phyloP scores from a whole-genome alignment of 129 eudicot species.

The Escallonia herrerae region DNA sequence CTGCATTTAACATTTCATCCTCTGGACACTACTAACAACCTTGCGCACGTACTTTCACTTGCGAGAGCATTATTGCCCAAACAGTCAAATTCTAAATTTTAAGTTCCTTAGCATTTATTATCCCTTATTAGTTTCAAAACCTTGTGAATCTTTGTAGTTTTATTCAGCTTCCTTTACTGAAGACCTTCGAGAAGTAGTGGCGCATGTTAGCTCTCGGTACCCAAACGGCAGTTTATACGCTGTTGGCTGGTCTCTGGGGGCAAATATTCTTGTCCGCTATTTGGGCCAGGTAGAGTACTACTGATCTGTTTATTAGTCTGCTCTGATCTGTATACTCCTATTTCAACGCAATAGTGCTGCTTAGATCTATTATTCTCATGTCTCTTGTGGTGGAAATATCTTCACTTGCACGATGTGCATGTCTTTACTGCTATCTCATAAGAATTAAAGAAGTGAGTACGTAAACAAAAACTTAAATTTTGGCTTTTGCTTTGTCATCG shows the following conservation, averaged over 20 bases:
- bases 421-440: background rate
- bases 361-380: background rate
- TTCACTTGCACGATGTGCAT: background rate
- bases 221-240: constrained; percentile 83
- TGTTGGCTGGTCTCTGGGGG: constrained; percentile 98
- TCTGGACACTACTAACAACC: too few relatives aligned
- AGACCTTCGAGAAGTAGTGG: constrained; percentile 77
- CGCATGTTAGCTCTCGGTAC: constrained; percentile 53
- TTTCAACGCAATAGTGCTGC: background rate
- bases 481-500: too few relatives aligned
- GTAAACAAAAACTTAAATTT: too few relatives aligned
- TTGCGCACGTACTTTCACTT: background rate
- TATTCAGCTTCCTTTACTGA: constrained; percentile 91
- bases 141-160: constrained; percentile 46
- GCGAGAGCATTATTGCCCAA: background rate
- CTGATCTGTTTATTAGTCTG: background rate
- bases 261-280: constrained; percentile 85
- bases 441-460: too few relatives aligned
- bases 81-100: too few relatives aligned
- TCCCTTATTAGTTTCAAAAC: background rate
- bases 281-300: constrained; percentile 60
- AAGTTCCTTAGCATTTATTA: too few relatives aligned
- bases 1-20: too few relatives aligned
- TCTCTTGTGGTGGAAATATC: background rate
- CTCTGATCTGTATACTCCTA: background rate